Base-by-base conservation (phyloP, 2,329 filamentous ascomycete species). In the Alternaria atra region DNA sequence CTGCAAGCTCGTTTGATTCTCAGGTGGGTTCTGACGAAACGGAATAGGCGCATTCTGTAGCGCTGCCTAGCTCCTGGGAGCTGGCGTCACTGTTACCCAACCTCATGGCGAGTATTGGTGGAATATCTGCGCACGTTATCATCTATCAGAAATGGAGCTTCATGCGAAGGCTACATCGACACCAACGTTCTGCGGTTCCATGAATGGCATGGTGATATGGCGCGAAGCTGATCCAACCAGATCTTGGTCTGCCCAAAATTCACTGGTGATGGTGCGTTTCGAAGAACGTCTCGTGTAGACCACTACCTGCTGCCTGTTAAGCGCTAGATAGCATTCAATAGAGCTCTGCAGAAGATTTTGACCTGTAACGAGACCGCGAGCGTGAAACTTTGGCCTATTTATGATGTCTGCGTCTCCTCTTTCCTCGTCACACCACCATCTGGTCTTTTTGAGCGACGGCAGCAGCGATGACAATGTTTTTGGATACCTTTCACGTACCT, bases 371-470 rank as follows among this genome's bases (percentile, higher is more conserved):
- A 50, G 30, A 50, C 13, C 58, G 56, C 42, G 52, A 55, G 59
- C 44, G 52, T 60, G 46, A 52, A 48, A 51, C 27, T 42, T 58
- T 65, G 35, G 39, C 53, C 53, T 65, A 63, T 55, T 65, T 65
- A 65, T n/a, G 63, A 62, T 32, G 32, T 46, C 63, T 58, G 20
- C 39, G 15, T 52, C 42, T 52, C 50, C 60, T 40, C 47, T 47
- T 55, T 63, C 46, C 50, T 60, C 23, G 20, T 29, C 60, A 10
- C 46, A 52, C 56, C 15, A 60, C 35, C 25, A 52, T n/a, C n/a
- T n/a, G n/a, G n/a, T 47, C 30, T 25, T 30, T 47, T 54, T 9
- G 34, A 59, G 61, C 52, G 20, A 53, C 40, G 17, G 53, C 32
- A 60, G 55, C 50, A 58, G 55, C 54, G n/a, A 65, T 58, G 40